Evolutionary conservation across 495 filamentous ascomycete genomes (phyloP), one percentile per base, ranked within the genome.

Genomic region (Paragyromitra xinjiangensis): DNA sequence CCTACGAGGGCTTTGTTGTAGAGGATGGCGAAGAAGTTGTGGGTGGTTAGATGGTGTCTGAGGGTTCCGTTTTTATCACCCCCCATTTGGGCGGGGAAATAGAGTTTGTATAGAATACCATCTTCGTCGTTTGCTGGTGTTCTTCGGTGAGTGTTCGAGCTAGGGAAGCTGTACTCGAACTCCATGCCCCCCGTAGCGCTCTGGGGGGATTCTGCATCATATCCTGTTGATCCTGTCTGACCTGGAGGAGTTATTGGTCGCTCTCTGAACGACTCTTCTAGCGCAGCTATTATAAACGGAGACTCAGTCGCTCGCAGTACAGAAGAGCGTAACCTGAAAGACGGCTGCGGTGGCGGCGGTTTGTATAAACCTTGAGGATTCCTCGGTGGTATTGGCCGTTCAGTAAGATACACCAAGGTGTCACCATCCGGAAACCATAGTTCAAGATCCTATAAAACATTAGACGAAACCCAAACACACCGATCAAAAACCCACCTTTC

Each of bases 21-120:
- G 1, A 91, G 81, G n/a, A 90, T 82, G 1, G 89, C 89, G 80
- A 91, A 90, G 62, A 91, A 86, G 75, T 91, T 91, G 51, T 90
- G 85, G 6, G 89, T 91, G 1, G 90, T 88, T 68, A 90, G 84
- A 63, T 89, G 87, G 71, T 90, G 83, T 7, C 88, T 84, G 11
- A 88, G 79, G 24, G 85, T 82, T 6, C 88, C 88, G 0, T 82
- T 73, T 68, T 85, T 87, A 68, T 84, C 82, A 55, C 84, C 64
- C 51, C 86, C 85, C 16, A 83, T 75, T 6, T 86, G 88, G 0
- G 87, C 80, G 3, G 88, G 86, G 72, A 91, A 89, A 81, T 86
- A 88, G 71, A 91, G 85, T 78, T 88, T 86, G 75, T 90, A 88
- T n/a, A 85, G 87, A 64, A 89, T 85, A 63, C 87, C 87, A 69